phyloP scores from a whole-genome alignment of 257 asterid genomes.

The Solanum lycopersicoides region DNA sequence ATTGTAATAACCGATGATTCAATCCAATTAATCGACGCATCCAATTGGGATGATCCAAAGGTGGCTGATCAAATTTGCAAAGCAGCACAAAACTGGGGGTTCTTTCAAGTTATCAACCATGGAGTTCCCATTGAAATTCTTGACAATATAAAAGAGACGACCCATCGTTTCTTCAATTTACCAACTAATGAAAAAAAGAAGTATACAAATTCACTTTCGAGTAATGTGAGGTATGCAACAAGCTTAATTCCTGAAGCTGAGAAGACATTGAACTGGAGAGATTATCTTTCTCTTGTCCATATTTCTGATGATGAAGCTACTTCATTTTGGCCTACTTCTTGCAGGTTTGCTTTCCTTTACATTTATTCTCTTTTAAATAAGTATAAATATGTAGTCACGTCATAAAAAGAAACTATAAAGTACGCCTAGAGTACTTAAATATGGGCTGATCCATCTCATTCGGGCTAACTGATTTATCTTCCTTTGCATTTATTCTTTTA shows the following conservation, averaged over 20 bases:
- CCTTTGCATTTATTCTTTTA: too few relatives aligned
- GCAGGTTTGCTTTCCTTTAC: slow-evolving; percentile 1
- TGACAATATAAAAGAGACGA: slow-evolving; percentile 12
- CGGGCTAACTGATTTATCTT: too few relatives aligned
- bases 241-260: slow-evolving; percentile 19
- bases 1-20: not conserved
- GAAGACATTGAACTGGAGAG: slow-evolving; percentile 27
- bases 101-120: slow-evolving; percentile 22
- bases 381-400: too few relatives aligned
- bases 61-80: slow-evolving; percentile 7
- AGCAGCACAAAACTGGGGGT: slow-evolving; percentile 17
- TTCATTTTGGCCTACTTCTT: slow-evolving; percentile 16
- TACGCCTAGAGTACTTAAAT: too few relatives aligned
- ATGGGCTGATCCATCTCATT: too few relatives aligned
- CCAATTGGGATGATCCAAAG: slow-evolving; percentile 11
- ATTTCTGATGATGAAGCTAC: slow-evolving; percentile 17
- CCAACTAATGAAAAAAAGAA: slow-evolving; percentile 11
- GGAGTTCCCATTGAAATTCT: slow-evolving; percentile 13
- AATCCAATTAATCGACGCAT: slow-evolving; percentile 12
- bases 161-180: slow-evolving; percentile 10
- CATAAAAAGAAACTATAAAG: too few relatives aligned
- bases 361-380: too few relatives aligned
- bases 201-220: slow-evolving; percentile 5
- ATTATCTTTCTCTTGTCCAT: slow-evolving; percentile 16
- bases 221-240: slow-evolving; percentile 14